Conservation (phyloP, 768 basidiomycete species). For the Psilocybe tampanensis region DNA sequence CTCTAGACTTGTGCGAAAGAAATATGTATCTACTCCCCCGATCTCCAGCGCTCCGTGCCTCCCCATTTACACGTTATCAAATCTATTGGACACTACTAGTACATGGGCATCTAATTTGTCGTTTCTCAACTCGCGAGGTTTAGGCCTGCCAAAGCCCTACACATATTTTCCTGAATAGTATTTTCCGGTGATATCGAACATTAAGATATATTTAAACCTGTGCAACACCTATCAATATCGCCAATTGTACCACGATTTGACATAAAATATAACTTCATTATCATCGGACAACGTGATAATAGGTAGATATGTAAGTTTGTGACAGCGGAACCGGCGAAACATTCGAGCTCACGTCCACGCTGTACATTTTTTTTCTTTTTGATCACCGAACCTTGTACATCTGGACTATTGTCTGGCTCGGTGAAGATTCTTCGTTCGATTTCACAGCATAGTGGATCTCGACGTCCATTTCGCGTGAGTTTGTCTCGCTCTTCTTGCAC, state of each 20-base stretch:
- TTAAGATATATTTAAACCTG: not conserved
- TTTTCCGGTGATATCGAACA: constrained; percentile 1
- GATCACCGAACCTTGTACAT: constrained; percentile 76
- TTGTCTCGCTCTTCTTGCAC: constrained; percentile 76
- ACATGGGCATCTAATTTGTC: not conserved
- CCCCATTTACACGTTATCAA: no score
- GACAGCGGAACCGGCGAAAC: not conserved
- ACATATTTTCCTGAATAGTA: not conserved
- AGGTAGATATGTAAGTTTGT: not conserved
- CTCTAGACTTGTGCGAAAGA: not conserved
- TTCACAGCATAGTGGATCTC: constrained; percentile 81
- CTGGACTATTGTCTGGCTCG: constrained; percentile 59
- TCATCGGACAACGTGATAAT: no score
- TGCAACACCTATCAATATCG: not conserved
- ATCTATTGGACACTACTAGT: not conserved
- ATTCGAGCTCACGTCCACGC: not conserved
- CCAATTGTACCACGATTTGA: not conserved
- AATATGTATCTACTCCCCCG: no score
- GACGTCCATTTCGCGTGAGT: constrained; percentile 87
- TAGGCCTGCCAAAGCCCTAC: not conserved
- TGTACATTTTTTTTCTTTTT: not conserved
- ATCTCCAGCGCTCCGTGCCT: no score
- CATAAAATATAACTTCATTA: not conserved
- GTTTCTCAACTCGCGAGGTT: not conserved
- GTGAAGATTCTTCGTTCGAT: constrained; percentile 38